Evolutionary conservation across 2,329 filamentous ascomycete genomes (phyloP), one percentile per base, ranked within the genome.

Genomic region (Ascocoryne sarcoides): DNA sequence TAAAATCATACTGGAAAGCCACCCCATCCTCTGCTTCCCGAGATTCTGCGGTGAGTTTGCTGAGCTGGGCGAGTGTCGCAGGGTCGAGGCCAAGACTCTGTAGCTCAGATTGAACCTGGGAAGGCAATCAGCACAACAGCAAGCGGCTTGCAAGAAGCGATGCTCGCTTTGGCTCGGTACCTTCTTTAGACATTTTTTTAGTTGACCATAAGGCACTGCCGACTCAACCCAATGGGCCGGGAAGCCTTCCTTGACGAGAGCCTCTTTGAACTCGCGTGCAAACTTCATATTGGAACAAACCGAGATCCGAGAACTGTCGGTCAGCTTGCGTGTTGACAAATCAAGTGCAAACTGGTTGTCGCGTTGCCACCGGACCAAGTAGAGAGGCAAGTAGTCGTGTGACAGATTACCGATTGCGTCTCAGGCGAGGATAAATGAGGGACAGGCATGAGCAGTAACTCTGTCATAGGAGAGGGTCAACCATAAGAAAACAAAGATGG

Each of bases 101-200:
- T 38, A 94, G 70, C 65, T 94, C 85, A 37, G 67, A 65, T 49
- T 81, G 41, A 14, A 44, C 42, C 46, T 49, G 21, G 17, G 21
- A 31, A 23, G 10, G n/a, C 33, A 5, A 39, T 36, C 10, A 35
- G 17, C 21, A 20, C 3, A 10, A 36, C 7, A 26, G 23, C 23
- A 12, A 26, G 12, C 23, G 23, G 23, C 23, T 26, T 7, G 7
- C 23, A 26, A 26, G 23, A 26, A 26, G 23, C 12, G 7, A 26
- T 12, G 23, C 7, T 26, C 12, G 7, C 23, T 26, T 7, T 12
- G 23, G 10, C 76, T 36, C 17, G 36, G 18, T 12, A 93, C 80
- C 57, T 80, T 81, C 58, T 89, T 90, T 58, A 94, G 81, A 62
- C 84, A 85, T 66, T 93, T 94, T 64, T 94, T 94, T 42, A 94